Conservation (phyloP, 768 basidiomycete species). For the Mycena indigotica region DNA sequence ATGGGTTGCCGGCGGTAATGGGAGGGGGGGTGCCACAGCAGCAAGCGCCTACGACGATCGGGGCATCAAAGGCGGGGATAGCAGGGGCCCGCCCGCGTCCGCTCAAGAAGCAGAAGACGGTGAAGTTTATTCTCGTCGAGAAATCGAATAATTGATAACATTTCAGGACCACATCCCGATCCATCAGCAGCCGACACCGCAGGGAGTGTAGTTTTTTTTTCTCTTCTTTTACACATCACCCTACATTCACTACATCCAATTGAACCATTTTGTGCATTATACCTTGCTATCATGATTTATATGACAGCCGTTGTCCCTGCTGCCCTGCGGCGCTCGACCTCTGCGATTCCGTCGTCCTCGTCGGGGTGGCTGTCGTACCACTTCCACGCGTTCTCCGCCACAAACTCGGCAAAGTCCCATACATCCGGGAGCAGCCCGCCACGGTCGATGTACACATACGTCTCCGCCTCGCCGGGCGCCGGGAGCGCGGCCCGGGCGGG, state of each 20-base stretch:
- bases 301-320: conserved; percentile 25
- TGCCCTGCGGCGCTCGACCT: conserved; percentile 54
- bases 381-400: conserved; percentile 72
- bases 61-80: conserved; percentile 61
- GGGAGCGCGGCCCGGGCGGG: conserved; percentile 37
- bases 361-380: conserved; percentile 61
- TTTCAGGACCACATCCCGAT: conserved; percentile 32
- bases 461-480: conserved; percentile 52
- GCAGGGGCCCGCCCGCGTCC: conserved; percentile 65
- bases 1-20: conserved; percentile 24
- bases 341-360: conserved; percentile 41
- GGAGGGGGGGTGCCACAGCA: conserved; percentile 14
- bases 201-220: conserved; percentile 50
- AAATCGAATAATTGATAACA: no score
- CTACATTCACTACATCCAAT: neutral
- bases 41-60: conserved; percentile 31
- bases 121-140: no score
- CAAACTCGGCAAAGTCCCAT: conserved; percentile 86
- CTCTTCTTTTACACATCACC: neutral
- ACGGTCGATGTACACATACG: conserved; percentile 69
- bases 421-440: conserved; percentile 53
- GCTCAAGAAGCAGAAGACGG: conserved; percentile 76
- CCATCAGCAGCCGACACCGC: conserved; percentile 74
- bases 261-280: no score
- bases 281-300: no score